Base-by-base conservation (phyloP, 768 basidiomycete genomes). In the Termitomyces bulborhizus region DNA sequence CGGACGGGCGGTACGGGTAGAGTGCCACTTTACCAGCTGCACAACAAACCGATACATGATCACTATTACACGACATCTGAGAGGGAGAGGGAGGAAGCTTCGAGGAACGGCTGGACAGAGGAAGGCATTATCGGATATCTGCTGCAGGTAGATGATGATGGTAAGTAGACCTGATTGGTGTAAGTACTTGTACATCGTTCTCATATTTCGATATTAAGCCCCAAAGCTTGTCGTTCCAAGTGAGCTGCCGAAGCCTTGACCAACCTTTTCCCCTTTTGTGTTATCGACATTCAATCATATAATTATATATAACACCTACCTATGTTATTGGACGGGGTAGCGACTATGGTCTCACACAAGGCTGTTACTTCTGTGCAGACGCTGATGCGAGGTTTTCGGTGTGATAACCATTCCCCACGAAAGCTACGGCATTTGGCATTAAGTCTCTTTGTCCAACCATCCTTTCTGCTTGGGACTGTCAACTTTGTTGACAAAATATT, bases 21-120 rank as follows among this genome's bases (percentile, higher is more conserved):
- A 26, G 62, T 65, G 13, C 62, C 64, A 6, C 48, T 65, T 26
- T 65, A 60, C 46, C 58, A 53, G 40, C 53, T 65, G 39, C 53
- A 60, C 53, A 65, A 65, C 46, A 39, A 27, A 27, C 49, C 48
- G n/a, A 48, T 51, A 6, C 53, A 53, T 44, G 64, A 65, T 34
- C 64, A 65, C 36, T 65, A 63, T 47, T 65, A 63, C 49, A 65
- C 64, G 6, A 50, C 60, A 6, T 63, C 64, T 13, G 56, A 63
- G 6, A 16, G 44, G 11, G 60, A 65, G 46, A 55, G 57, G 6
- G 64, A 65, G 29, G 62, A 63, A 41, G 64, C 64, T 24, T 51
- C 64, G 42, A 61, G 56, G 51, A 61, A 65, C 53, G 64, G 64
- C n/a, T 65, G 62, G 60, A 45, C 54, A 18, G 34, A 63, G 15